Evolutionary conservation across 805 yeast genomes (phyloP), one percentile per base, ranked within the genome.

Genomic region (Saccharomycopsis microspora): DNA sequence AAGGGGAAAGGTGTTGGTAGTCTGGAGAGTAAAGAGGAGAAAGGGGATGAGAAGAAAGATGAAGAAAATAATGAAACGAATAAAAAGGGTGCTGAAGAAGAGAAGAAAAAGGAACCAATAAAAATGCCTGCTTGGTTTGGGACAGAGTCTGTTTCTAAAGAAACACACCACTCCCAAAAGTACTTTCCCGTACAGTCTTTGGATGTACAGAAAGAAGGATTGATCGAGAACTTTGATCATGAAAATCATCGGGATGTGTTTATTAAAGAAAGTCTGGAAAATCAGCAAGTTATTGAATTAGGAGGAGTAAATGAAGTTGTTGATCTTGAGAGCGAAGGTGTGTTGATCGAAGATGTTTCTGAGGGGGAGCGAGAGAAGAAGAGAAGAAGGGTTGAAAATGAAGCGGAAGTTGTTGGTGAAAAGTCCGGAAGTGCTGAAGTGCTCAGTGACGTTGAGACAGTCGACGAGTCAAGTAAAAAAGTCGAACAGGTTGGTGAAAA

Each of bases 71-170:
- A 19, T 19, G 19, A 19, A 19, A 19, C 19, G 19, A 19, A 19
- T 19, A 19, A 19, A 19, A 19, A 19, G 2, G 19, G 19, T 19
- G 2, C 19, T 19, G 19, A 19, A 19, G 19, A 19, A 2, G 19
- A 19, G 19, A 19, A 19, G 19, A 19, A 36, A 5, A 32, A 42
- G 19, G 11, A 8, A 2, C 33, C 42, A 4, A 47, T 32, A 32
- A 61, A 61, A 41, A 49, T 55, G 11, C 68, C 68, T 4, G 46
- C 56, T 10, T 64, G 68, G 68, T 64, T 64, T 47, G 54, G 47
- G 34, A 32, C 46, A 5, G 42, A 38, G 4, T n/a, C 34, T 28
- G 38, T 11, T 5, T 19, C 19, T 19, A 19, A 19, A 19, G 19
- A 19, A 19, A 19, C 19, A 19, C 28, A 11, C 10, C 33, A 45